Evolutionary conservation across 2,329 filamentous ascomycete genomes (phyloP).

Genomic region (Pestalotiopsis sp.): DNA sequence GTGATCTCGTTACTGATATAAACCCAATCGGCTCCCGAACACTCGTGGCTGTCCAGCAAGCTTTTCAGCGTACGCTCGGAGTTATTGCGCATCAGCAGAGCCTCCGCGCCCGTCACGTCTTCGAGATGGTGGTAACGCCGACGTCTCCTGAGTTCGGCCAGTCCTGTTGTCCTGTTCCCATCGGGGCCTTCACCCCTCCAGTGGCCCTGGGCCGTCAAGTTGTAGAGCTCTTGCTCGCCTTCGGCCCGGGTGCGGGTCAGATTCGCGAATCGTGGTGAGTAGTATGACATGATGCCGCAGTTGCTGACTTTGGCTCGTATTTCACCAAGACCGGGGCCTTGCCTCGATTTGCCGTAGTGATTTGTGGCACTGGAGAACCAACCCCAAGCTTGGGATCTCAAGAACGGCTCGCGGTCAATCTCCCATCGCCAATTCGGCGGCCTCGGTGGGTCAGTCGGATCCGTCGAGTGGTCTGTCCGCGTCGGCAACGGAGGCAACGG

Average conservation of each 20-base stretch:
- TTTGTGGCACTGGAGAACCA: conserved; percentile 47
- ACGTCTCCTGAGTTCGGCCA: conserved; percentile 36
- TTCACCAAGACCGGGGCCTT: conserved; percentile 42
- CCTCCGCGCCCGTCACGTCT: conserved; percentile 32
- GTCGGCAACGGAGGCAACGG: conserved; percentile 38
- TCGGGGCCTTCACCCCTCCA: conserved; percentile 33
- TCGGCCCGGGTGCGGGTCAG: conserved; percentile 30
- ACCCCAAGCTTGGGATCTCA: conserved; percentile 39
- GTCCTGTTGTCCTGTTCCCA: conserved; percentile 25
- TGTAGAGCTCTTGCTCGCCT: conserved; percentile 37
- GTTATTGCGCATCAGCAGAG: conserved; percentile 32
- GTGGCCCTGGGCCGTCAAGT: conserved; percentile 41
- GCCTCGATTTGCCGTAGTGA: conserved; percentile 42
- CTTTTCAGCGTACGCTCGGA: conserved; percentile 31
- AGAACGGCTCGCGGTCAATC: conserved; percentile 38
- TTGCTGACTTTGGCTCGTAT: conserved; percentile 37
- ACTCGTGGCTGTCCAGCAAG: conserved; percentile 24
- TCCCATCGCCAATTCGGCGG: conserved; percentile 39
- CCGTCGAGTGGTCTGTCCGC: conserved; percentile 33
- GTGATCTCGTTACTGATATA: conserved; percentile 43
- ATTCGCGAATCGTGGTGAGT: conserved; percentile 36
- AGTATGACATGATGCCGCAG: conserved; percentile 48
- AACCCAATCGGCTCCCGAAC: conserved; percentile 47
- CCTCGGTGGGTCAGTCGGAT: conserved; percentile 33
- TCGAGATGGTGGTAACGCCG: conserved; percentile 38